These are phyloP conservation scores for Curvularia sp. DNA, from an alignment of 2,329 filamentous ascomycete genomes.

Conservation along the genomic window DNA sequence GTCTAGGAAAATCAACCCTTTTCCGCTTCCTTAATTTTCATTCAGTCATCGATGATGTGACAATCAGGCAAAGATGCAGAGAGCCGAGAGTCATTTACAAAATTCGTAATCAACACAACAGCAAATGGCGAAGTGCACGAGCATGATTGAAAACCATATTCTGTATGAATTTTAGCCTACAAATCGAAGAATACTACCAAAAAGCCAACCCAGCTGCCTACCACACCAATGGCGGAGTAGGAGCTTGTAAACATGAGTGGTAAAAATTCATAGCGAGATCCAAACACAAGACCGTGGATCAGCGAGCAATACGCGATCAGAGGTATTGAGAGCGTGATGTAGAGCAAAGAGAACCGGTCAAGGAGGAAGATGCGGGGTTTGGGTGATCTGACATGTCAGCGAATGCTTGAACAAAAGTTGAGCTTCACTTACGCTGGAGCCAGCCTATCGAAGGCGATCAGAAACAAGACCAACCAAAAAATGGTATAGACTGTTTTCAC, in stretches of 20 bases:
- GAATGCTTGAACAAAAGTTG: background rate
- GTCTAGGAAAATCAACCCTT: background rate
- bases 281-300: constrained; percentile 83
- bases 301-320: constrained; percentile 88
- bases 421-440: constrained; percentile 71
- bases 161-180: constrained; percentile 17
- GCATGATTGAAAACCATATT: background rate
- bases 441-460: constrained; percentile 84
- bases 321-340: constrained; percentile 88
- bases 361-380: constrained; percentile 85
- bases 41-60: background rate
- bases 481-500: constrained; percentile 94
- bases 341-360: constrained; percentile 87
- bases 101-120: background rate
- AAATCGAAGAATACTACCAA: constrained; percentile 82
- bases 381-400: constrained; percentile 61
- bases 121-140: too few species aligned
- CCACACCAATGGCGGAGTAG: constrained; percentile 91
- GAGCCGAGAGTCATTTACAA: background rate
- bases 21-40: background rate
- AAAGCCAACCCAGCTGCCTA: constrained; percentile 95
- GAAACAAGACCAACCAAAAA: constrained; percentile 86
- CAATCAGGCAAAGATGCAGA: background rate
- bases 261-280: constrained; percentile 82
- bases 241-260: constrained; percentile 97